Base-by-base conservation (phyloP, 176 grass and related monocot species). In the Eremochloa ophiuroides region DNA sequence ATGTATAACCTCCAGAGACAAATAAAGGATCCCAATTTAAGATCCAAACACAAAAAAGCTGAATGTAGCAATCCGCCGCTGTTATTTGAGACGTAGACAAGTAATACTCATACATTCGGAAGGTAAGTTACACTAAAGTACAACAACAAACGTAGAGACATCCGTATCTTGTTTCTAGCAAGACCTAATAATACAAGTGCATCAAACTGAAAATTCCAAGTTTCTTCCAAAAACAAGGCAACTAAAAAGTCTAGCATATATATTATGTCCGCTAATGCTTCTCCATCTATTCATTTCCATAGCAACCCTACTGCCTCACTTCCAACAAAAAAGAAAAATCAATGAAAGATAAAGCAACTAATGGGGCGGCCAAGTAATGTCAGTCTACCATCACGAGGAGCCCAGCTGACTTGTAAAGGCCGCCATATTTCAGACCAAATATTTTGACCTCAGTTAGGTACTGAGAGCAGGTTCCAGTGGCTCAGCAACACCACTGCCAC, bases 401-500 rank as follows among this genome's bases (percentile, higher is more conserved):
- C 74, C 75, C 62, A 30, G 23, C 78, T 77, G 73, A 78, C 33
- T 39, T 61, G 56, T 13, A 29, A 64, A 62, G 15, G 20, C 39
- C 13, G 39, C 30, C 18, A 38, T 15, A 68, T 40, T 37, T 20
- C 28, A 46, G 46, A 25, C 47, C 62, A 29, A 22, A 17, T 35
- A 66, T 77, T 48, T 25, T 18, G 2, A 37, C 51, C 82, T 81
- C 65, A 12, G 12, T 62, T 89, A 89, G 59, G 61, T 22, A 73
- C 78, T 86, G 73, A 89, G 66, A 50, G 78, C 78, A 72, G 89
- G 85, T 10, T 62, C 76, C 62, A 88, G 44, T 17, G 81, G 79
- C 65, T 92, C 86, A 12, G 88, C 84, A 39, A 90, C 82, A 40
- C 86, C 94, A 26, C 82, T 88, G 44, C 83, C 85, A 22, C 94